Evolutionary conservation across 139 green algal species (phyloP), one percentile per base, ranked within the genome.

Genomic region (Gonium pectorale): DNA sequence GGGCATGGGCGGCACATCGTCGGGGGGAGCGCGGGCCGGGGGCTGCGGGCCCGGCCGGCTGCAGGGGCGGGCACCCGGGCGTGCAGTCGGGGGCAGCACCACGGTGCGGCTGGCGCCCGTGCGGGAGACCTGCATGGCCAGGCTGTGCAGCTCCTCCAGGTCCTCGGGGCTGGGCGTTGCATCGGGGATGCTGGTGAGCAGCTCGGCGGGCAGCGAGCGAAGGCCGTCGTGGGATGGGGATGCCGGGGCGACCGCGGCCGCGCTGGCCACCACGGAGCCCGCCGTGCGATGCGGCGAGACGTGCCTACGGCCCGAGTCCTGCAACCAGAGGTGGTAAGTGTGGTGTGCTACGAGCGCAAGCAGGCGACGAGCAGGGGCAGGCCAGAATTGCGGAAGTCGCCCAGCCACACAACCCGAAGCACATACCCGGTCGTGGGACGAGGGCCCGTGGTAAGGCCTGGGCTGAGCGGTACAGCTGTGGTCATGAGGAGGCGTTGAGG

Each of bases 151-250:
- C 21, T 68, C 29, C 41, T 82, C 59, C 21, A 82, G 75, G 9
- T 82, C 52, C 59, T 60, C 59, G 17, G 71, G 11, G 75, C 59
- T 62, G 38, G 75, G 75, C 5, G 60, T 82, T 29, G 75, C 27
- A 22, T 71, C 59, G 13, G 75, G 75, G 17, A 82, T 82, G 75
- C 41, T 60, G 56, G 38, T 82, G 24, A n/a, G 4, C 3, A 82
- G 60, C 13, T 71, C 40, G 13, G 40, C 5, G 21, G 49, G 24
- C 5, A 26, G 15, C 0, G 71, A 37, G 49, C n/a, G 71, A 13
- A 67, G 29, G 59, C n/a, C 29, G 38, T 29, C 59, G 13, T 7
- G 60, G 0, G 6, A 19, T n/a, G 40, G 40, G 1, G 60, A 59
- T 15, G 75, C 1, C 13, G 75, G 40, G 7, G 75, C 22, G 5